A percentile compares a stretch with the other conserved stretches of the same genome.
Evolutionary conservation across 129 eudicot genomes (phyloP).

Genomic region (Calendula officinalis): DNA sequence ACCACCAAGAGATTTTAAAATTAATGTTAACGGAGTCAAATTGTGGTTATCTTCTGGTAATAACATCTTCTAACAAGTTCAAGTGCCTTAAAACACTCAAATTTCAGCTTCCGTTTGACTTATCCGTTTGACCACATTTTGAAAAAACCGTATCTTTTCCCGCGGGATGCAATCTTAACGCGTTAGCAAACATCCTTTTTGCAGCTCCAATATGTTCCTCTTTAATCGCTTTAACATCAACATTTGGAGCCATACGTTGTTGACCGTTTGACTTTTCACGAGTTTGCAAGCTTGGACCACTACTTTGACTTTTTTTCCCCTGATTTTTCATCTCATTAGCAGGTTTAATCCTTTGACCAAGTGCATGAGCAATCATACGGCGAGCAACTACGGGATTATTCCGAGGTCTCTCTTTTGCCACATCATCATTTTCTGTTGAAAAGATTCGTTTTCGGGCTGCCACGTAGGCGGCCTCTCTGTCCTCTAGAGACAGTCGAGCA

Average conservation of each 20-base stretch:
- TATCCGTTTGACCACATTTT: slow-evolving; percentile 29
- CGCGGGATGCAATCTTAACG: slow-evolving; percentile 56
- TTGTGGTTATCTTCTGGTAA: slow-evolving; percentile 2
- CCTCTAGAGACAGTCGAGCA: slow-evolving; percentile 50
- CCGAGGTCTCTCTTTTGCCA: slow-evolving; percentile 54
- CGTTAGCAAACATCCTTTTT: slow-evolving; percentile 83
- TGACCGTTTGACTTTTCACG: slow-evolving; percentile 23
- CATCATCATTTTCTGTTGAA: slow-evolving; percentile 41
- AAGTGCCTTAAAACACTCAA: slow-evolving; percentile 1
- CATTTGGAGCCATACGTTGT: slow-evolving; percentile 4
- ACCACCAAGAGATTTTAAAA: not conserved
- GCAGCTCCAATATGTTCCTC: slow-evolving; percentile 89
- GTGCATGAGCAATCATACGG: slow-evolving; percentile 96
- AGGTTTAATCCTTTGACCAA: slow-evolving; percentile 54
- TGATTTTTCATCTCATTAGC: slow-evolving; percentile 29
- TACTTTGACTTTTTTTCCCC: slow-evolving; percentile 22
- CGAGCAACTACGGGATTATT: slow-evolving; percentile 80
- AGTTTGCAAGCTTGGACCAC: slow-evolving; percentile 19
- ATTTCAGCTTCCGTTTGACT: slow-evolving; percentile 1
- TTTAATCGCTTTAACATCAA: slow-evolving; percentile 22
- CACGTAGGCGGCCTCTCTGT: slow-evolving; percentile 79
- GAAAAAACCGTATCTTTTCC: slow-evolving; percentile 32
- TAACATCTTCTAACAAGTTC: slow-evolving; percentile 4
- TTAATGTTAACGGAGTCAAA: not conserved
- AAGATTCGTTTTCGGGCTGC: slow-evolving; percentile 84